phyloP scores from a whole-genome alignment of 768 basidiomycete genomes.

The Hygrophoropsis aurantiaca region DNA sequence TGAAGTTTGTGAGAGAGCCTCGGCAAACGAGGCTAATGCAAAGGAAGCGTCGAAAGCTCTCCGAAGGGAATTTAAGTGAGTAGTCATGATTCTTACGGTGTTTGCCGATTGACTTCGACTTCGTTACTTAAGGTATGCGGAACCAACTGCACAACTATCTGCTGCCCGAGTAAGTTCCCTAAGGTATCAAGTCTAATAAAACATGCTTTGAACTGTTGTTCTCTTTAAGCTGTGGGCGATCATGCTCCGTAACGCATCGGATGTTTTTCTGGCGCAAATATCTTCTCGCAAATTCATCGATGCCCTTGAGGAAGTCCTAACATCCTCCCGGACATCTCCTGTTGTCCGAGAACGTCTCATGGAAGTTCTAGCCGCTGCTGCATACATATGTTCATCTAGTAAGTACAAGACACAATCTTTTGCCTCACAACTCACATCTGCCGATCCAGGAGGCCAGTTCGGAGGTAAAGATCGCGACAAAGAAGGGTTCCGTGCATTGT shows the following conservation, averaged over 20 bases:
- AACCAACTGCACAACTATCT: conserved; percentile 71
- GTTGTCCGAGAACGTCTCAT: conserved; percentile 80
- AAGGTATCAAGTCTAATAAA: too few relatives aligned
- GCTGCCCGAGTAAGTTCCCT: conserved; percentile 62
- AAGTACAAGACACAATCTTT: conserved; percentile 3
- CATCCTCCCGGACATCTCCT: conserved; percentile 62
- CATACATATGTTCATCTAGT: conserved; percentile 44
- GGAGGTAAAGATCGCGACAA: conserved; percentile 32
- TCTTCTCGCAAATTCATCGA: conserved; percentile 77
- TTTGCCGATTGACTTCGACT: conserved; percentile 10
- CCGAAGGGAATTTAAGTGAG: conserved; percentile 82
- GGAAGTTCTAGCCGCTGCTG: conserved; percentile 81
- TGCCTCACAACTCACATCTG: conserved; percentile 1
- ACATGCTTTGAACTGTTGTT: background rate
- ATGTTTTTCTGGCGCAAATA: conserved; percentile 68
- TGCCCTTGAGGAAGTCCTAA: conserved; percentile 72
- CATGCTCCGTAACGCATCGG: conserved; percentile 80
- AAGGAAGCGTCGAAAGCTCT: conserved; percentile 85
- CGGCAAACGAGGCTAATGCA: conserved; percentile 65
- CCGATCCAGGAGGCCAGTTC: conserved; percentile 15
- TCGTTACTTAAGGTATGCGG: conserved; percentile 56
- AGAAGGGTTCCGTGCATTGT: conserved; percentile 67
- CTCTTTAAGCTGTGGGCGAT: conserved; percentile 76
- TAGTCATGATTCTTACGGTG: too few relatives aligned
- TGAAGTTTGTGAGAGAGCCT: conserved; percentile 84